Percentiles rank a stretch among this genome's conserved stretches.
phyloP scores from a whole-genome alignment of 768 basidiomycete species.

The Lactarius hatsudake region DNA sequence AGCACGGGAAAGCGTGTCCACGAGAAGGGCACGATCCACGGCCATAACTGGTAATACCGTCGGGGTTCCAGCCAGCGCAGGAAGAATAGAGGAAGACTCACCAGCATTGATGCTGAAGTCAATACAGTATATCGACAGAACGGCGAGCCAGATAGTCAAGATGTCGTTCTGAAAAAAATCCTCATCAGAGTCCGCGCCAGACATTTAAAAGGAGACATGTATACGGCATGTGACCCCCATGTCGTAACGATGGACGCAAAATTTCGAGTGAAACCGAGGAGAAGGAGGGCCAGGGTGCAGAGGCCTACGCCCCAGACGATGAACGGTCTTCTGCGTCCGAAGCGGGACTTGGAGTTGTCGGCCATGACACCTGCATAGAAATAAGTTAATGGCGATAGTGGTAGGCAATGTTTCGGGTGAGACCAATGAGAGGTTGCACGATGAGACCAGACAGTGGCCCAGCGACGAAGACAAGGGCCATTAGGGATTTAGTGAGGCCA shows the following conservation, averaged over 20 bases:
- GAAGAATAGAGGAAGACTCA: conserved; percentile 23
- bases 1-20: conserved; percentile 74
- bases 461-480: conserved; percentile 90
- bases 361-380: conserved; percentile 55
- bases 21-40: conserved; percentile 84
- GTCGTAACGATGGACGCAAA: conserved; percentile 52
- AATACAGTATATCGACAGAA: conserved; percentile 63
- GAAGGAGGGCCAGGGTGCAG: conserved; percentile 67
- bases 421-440: conserved; percentile 87
- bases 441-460: conserved; percentile 88
- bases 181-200: background rate
- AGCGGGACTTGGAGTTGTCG: conserved; percentile 79
- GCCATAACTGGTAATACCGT: conserved; percentile 61
- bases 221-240: conserved; percentile 36
- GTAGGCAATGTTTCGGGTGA: conserved; percentile 3
- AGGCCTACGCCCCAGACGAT: conserved; percentile 71
- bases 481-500: conserved; percentile 79
- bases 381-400: background rate
- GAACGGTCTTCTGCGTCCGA: conserved; percentile 83
- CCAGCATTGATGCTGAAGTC: conserved; percentile 65
- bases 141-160: conserved; percentile 75
- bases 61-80: conserved; percentile 38
- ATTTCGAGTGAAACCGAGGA: conserved; percentile 78
- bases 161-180: conserved; percentile 49
- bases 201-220: conserved; percentile 18